phyloP scores from a whole-genome alignment of 2,329 filamentous ascomycete species.

The Neopestalotiopsis clavispora region DNA sequence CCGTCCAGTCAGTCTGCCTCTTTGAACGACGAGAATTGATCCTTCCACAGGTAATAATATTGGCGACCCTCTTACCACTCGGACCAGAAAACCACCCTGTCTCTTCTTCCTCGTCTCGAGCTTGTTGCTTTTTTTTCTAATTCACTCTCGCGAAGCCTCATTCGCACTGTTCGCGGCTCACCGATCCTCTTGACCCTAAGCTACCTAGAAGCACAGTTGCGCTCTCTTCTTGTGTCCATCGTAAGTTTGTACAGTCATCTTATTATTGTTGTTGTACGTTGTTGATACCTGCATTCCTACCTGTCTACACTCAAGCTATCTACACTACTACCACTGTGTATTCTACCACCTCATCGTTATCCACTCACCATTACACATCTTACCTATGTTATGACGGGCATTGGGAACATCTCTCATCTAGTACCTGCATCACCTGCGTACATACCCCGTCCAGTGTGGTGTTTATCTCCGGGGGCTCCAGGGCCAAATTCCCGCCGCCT shows the following conservation, averaged over 20 bases:
- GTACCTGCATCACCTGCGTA: background rate
- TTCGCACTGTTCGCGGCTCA: background rate
- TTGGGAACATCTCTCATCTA: conserved; percentile 1
- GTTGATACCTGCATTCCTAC: background rate
- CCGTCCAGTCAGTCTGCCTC: background rate
- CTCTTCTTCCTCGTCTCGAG: background rate
- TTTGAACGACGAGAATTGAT: conserved; percentile 1
- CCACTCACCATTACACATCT: background rate
- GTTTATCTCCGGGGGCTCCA: background rate
- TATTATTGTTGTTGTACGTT: background rate
- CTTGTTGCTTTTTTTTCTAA: background rate
- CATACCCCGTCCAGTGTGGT: background rate
- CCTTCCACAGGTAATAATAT: background rate
- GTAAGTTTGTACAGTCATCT: background rate
- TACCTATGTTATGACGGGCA: background rate
- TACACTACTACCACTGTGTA: background rate
- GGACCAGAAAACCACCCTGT: background rate
- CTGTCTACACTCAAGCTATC: background rate
- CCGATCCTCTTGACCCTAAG: background rate
- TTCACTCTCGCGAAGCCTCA: background rate
- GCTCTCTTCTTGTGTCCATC: background rate
- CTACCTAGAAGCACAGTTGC: background rate
- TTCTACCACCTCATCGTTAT: background rate
- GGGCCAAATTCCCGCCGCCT: conserved; percentile 2
- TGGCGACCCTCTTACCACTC: background rate